phyloP scores from a whole-genome alignment of 257 asterid genomes.

The Verbena officinalis region DNA sequence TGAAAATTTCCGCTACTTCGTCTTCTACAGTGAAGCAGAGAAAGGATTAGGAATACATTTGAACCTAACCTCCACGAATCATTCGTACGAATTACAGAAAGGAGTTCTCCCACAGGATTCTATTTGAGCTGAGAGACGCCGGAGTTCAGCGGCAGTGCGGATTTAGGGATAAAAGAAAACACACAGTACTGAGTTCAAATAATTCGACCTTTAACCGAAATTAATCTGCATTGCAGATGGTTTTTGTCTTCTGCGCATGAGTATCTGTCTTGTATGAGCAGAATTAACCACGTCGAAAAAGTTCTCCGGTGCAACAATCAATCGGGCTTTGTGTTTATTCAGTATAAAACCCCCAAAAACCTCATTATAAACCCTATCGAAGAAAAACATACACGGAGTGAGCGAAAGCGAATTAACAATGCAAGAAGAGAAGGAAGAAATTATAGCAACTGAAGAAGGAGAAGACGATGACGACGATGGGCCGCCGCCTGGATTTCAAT shows the following conservation, averaged over 20 bases:
- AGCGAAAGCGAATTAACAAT: conserved; percentile 6
- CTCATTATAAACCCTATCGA: neutral
- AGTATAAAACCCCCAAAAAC: neutral
- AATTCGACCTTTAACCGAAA: neutral
- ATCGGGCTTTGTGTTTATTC: neutral
- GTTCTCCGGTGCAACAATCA: neutral
- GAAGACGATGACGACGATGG: conserved; percentile 77
- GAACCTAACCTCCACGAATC: too few species aligned
- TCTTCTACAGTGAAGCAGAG: too few species aligned
- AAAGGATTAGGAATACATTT: too few species aligned
- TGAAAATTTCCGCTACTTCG: too few species aligned
- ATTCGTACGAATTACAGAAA: too few species aligned
- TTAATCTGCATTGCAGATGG: neutral
- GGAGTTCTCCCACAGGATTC: too few species aligned
- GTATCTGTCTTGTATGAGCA: neutral
- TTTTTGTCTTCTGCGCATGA: neutral
- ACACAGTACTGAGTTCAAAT: neutral
- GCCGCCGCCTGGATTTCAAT: conserved; percentile 83
- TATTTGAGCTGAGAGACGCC: neutral
- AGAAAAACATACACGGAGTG: neutral
- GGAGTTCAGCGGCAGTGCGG: neutral
- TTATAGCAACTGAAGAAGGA: conserved; percentile 34
- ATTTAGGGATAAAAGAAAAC: neutral
- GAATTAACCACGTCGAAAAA: neutral
- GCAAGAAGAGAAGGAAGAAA: conserved; percentile 13